Conservation (phyloP, 2,329 filamentous ascomycete species). For the Xylariaceae sp. region DNA sequence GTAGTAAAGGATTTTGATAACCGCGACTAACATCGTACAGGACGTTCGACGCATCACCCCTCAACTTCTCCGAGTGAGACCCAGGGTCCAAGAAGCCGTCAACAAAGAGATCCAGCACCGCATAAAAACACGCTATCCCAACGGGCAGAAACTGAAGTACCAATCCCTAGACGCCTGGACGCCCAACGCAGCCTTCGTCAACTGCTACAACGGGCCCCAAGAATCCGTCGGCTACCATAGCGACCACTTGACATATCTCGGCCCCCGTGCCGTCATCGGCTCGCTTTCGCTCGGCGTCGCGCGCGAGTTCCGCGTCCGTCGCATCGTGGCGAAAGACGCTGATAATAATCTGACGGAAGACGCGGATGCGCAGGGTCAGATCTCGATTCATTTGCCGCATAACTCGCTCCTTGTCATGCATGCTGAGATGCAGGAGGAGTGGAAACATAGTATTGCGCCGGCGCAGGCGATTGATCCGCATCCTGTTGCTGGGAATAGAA, state of each 20-base stretch:
- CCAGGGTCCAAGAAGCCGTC: conserved; percentile 66
- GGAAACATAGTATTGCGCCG: conserved; percentile 84
- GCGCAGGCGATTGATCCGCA: conserved; percentile 76
- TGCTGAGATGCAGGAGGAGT: conserved; percentile 94
- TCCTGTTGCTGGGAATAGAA: conserved; percentile 68
- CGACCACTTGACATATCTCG: conserved; percentile 89
- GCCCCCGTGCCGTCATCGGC: conserved; percentile 81
- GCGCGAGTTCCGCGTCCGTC: conserved; percentile 85
- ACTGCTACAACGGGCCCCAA: conserved; percentile 78
- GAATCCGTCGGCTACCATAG: conserved; percentile 89
- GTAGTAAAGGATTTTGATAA: not conserved
- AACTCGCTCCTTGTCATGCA: conserved; percentile 95
- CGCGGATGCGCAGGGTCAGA: conserved; percentile 69
- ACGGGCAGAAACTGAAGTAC: conserved; percentile 66
- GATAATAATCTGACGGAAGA: conserved; percentile 38
- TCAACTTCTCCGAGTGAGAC: conserved; percentile 64
- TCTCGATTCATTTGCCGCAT: conserved; percentile 88
- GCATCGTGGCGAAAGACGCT: conserved; percentile 59
- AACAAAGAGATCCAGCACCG: conserved; percentile 70
- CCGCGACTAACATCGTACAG: conserved; percentile 33
- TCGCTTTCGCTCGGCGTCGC: conserved; percentile 86
- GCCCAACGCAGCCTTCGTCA: conserved; percentile 89
- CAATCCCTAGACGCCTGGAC: conserved; percentile 70
- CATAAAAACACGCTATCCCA: conserved; percentile 63
- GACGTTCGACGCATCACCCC: conserved; percentile 74